Evolutionary conservation across 176 grass and related monocot genomes (phyloP).

Genomic region (Eremochloa ophiuroides): DNA sequence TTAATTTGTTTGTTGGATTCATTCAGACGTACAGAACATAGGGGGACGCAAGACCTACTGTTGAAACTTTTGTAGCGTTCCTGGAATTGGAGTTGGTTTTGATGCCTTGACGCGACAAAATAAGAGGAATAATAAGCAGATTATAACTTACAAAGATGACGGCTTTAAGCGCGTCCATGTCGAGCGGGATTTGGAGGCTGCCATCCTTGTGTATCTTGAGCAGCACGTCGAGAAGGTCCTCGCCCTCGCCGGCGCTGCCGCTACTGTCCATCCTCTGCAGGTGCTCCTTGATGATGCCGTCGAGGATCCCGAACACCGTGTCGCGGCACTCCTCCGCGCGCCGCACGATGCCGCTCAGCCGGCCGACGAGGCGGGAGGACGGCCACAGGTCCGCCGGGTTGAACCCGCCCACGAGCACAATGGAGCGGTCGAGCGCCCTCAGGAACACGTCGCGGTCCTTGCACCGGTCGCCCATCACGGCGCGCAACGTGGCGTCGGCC

Average conservation of each 20-base stretch:
- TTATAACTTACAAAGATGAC: slow-evolving; percentile 48
- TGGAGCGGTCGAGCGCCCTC: not conserved
- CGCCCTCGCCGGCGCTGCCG: no score
- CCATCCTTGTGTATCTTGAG: slow-evolving; percentile 42
- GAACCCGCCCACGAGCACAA: slow-evolving; percentile 19
- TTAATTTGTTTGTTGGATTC: no score
- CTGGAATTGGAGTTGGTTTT: no score
- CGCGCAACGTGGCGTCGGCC: slow-evolving; percentile 26
- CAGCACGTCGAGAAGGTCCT: no score
- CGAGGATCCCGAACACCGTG: slow-evolving; percentile 41
- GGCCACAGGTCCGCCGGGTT: slow-evolving; percentile 62
- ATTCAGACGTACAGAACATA: no score
- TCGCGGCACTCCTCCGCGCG: slow-evolving; percentile 24
- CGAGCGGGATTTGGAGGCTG: slow-evolving; percentile 27
- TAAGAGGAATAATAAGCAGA: not conserved
- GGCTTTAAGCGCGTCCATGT: slow-evolving; percentile 35
- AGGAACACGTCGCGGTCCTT: slow-evolving; percentile 50
- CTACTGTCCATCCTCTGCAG: slow-evolving; percentile 13
- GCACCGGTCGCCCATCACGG: slow-evolving; percentile 53
- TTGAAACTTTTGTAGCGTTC: no score
- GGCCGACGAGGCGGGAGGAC: slow-evolving; percentile 30
- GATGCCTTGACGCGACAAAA: no score
- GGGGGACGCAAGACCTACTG: no score
- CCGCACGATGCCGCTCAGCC: slow-evolving; percentile 28
- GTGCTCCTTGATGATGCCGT: slow-evolving; percentile 52